These are phyloP conservation scores for Monosporozyma aquatica DNA, from an alignment of 805 yeast species.

Conservation along the genomic window DNA sequence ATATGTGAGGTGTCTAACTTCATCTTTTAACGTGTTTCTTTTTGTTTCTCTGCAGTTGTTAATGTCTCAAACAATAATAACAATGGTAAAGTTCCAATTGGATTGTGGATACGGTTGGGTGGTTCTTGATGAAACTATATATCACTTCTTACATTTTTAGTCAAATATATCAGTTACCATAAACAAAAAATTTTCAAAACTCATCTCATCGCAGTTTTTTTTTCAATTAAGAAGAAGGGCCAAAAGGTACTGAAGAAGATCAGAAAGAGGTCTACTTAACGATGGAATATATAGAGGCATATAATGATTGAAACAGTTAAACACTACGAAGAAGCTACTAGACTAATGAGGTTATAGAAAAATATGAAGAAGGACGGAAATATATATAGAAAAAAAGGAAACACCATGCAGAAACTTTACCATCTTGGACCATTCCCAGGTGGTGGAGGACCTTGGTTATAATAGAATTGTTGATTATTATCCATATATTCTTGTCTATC, in stretches of 20 bases:
- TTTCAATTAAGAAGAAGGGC: too few species aligned
- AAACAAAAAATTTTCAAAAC: conserved; percentile 1
- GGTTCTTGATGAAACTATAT: background rate
- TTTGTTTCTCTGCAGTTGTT: background rate
- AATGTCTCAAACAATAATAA: too few species aligned
- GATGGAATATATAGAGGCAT: too few species aligned
- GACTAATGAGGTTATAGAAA: too few species aligned
- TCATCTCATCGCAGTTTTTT: too few species aligned
- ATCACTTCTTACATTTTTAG: background rate
- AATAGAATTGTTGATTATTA: background rate
- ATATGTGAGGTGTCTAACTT: conserved; percentile 87
- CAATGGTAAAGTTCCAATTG: too few species aligned
- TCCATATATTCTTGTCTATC: conserved; percentile 10
- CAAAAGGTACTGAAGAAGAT: too few species aligned
- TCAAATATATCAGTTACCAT: background rate
- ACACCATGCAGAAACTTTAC: too few species aligned
- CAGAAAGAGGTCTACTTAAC: too few species aligned
- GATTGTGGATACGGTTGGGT: too few species aligned
- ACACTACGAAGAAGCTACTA: too few species aligned
- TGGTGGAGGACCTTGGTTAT: conserved; percentile 1
- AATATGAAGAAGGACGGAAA: background rate
- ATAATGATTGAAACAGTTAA: too few species aligned
- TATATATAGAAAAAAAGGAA: background rate
- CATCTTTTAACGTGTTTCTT: conserved; percentile 38
- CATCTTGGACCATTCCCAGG: background rate